Evolutionary conservation across 140 eudicot species (phyloP).

Genomic region (Ambrosia hybrid): DNA sequence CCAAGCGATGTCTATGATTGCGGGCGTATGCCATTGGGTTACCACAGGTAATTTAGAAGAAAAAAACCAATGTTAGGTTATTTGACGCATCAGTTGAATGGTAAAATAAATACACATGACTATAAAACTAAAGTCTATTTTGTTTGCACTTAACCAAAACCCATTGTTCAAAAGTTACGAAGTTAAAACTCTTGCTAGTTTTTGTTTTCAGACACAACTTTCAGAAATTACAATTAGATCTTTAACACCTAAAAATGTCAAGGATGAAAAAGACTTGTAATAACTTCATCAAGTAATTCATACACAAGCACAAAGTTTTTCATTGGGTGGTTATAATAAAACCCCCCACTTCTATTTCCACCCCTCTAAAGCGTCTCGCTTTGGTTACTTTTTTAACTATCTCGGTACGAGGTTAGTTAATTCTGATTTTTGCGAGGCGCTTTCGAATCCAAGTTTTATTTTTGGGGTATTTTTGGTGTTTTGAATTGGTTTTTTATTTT

Average conservation of each 20-base stretch:
- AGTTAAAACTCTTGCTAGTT: background rate
- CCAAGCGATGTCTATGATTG: too few relatives aligned
- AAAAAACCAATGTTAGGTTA: background rate
- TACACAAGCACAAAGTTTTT: conserved; percentile 90
- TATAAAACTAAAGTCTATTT: conserved; percentile 94
- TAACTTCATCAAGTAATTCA: conserved; percentile 92
- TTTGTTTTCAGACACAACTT: background rate
- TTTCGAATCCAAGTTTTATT: too few relatives aligned
- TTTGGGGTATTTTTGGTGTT: too few relatives aligned
- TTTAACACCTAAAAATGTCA: conserved; percentile 16
- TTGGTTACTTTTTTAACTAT: too few relatives aligned
- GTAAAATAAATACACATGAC: conserved; percentile 87
- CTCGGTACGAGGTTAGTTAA: too few relatives aligned
- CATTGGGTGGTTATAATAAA: too few relatives aligned
- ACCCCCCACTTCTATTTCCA: too few relatives aligned
- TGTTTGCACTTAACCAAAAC: conserved; percentile 94
- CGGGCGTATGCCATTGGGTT: too few relatives aligned
- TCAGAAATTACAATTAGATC: conserved; percentile 11
- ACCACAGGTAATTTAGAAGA: background rate
- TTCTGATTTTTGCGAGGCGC: too few relatives aligned
- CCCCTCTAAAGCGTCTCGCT: too few relatives aligned
- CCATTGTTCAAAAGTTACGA: conserved; percentile 45
- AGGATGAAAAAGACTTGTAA: conserved; percentile 55
- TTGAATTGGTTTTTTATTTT: too few relatives aligned
- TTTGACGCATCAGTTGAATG: conserved; percentile 72